Base-by-base conservation (phyloP, 768 basidiomycete species). In the Chalciporus piperatus region DNA sequence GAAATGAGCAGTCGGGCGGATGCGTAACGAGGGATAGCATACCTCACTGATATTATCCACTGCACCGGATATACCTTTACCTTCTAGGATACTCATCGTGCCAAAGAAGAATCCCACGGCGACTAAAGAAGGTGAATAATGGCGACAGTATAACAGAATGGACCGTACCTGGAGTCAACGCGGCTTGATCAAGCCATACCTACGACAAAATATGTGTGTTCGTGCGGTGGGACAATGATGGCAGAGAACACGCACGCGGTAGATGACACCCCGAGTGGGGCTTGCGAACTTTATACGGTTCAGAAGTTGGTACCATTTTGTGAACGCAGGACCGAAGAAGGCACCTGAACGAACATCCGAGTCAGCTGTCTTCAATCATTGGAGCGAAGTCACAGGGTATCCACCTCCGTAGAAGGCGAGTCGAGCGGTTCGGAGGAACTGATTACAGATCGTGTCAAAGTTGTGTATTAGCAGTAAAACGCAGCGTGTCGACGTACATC, bases 181-280 rank as follows among this genome's bases (percentile, higher is more conserved):
- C 59, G 6, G 81, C 79, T 70, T 96, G 93, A 66, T 95, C 93
- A 23, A 94, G 75, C 69, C 79, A 89, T 6, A 91, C 88, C 88
- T 87, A 63, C 44, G 39, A 32, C 46, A 45, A 23, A 30, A 46
- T 22, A 11, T 9, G 8, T 61, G 7, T 54, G 41, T 10, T 10
- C 38, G 23, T 19, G 35, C 47, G 22, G 7, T 4, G 19, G 6
- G 27, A 30, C 8, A 14, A 45, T 6, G 12, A 27, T 5, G 27
- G 9, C 2, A 22, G 45, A 32, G 6, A 32, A 11, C 40, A 60
- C 83, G 41, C 44, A 89, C 89, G 32, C 86, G 74, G 59, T 84
- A 85, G 10, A 83, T 63, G 37, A 87, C 66, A 0, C 76, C 84
- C 55, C 71, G 78, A 0, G 75, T 80, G 1, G 84, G 83, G 50